Conservation (phyloP, 108 stramenopile species). For the Nitzschia sp. region DNA sequence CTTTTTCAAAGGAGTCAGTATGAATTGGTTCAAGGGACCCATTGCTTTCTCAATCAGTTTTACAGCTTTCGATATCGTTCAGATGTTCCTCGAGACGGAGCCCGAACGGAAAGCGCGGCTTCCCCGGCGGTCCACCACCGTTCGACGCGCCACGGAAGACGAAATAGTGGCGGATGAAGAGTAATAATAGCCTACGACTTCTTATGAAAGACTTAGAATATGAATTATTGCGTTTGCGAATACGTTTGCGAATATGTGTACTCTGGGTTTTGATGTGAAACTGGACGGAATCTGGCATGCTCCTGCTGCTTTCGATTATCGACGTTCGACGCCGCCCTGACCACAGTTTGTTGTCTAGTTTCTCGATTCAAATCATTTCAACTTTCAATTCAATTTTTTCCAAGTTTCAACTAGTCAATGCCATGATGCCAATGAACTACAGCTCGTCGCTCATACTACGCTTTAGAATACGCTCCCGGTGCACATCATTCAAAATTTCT, state of each 20-base stretch:
- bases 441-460: slow-evolving; percentile 7
- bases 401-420: not conserved
- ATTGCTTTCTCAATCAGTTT: slow-evolving; percentile 95
- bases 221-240: too few species aligned
- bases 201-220: too few species aligned
- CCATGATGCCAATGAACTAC: not conserved
- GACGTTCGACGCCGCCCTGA: too few species aligned
- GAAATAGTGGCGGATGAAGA: not conserved
- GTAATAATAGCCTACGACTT: not conserved
- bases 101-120: slow-evolving; percentile 35
- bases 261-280: too few species aligned
- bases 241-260: too few species aligned
- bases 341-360: too few species aligned
- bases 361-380: not conserved
- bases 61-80: slow-evolving; percentile 90
- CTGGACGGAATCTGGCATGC: too few species aligned
- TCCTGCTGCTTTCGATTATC: too few species aligned
- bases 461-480: slow-evolving; percentile 19
- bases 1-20: slow-evolving; percentile 93
- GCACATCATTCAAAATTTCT: slow-evolving; percentile 31
- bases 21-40: slow-evolving; percentile 99
- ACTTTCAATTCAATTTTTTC: not conserved
- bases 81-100: slow-evolving; percentile 62
- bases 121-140: slow-evolving; percentile 14
- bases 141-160: not conserved